These are phyloP conservation scores for Pistacia integerrima DNA, from an alignment of 345 rosid genomes.

Conservation along the genomic window DNA sequence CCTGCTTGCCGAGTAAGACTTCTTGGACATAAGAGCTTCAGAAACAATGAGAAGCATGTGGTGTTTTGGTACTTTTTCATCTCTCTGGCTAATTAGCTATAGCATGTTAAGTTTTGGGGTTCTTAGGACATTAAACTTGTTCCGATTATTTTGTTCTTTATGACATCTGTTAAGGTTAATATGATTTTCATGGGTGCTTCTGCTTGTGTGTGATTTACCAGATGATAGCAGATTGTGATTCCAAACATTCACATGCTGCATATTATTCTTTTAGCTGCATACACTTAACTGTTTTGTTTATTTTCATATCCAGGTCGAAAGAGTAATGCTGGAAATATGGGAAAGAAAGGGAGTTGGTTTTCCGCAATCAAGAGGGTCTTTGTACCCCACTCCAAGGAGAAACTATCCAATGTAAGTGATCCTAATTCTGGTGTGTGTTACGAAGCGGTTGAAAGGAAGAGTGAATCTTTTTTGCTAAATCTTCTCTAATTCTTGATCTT, in stretches of 20 bases:
- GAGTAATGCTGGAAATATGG: slow-evolving; percentile 78
- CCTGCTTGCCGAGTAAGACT: neutral
- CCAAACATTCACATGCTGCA: neutral
- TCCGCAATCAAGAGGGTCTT: slow-evolving; percentile 90
- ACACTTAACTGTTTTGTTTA: slow-evolving; percentile 20
- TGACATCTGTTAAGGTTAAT: neutral
- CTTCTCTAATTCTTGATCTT: neutral
- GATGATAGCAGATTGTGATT: neutral
- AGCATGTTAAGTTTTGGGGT: neutral
- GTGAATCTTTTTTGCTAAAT: neutral
- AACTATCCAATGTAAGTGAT: slow-evolving; percentile 61
- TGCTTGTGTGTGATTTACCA: neutral
- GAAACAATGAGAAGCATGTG: neutral
- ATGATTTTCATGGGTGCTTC: neutral
- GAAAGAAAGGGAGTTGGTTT: slow-evolving; percentile 96
- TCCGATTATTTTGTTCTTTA: neutral
- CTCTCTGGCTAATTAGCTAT: neutral
- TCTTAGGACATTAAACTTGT: neutral
- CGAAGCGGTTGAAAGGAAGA: neutral
- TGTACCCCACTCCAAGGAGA: slow-evolving; percentile 68
- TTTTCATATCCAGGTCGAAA: slow-evolving; percentile 36
- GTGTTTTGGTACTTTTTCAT: slow-evolving; percentile 1
- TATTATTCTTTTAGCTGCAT: slow-evolving; percentile 18
- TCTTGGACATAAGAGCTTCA: neutral
- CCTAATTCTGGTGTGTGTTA: neutral